Base-by-base conservation (phyloP, 495 filamentous ascomycete genomes). In the Penicillium antarcticum region DNA sequence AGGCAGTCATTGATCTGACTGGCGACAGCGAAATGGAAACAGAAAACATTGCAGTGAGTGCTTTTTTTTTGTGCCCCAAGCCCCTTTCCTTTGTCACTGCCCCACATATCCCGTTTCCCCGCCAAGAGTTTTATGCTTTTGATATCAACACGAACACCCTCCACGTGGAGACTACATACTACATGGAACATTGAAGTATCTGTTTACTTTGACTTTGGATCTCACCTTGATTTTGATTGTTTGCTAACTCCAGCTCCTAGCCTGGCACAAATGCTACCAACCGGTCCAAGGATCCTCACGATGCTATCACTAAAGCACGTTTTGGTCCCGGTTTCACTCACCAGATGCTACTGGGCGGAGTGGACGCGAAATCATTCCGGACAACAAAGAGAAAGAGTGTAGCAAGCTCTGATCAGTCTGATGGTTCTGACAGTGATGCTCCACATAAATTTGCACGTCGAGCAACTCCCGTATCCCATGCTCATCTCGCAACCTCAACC, bases 321-420 rank as follows among this genome's bases (percentile, higher is more conserved):
- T 53, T 51, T n/a, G 46, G 50, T 16, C 21, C 55, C 7, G 37
- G 34, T 4, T 13, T 53, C 1, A 36, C 53, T 0, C 50, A 57
- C 21, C 43, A 43, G 0, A 16, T 39, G 16, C 49, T 44, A 44
- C 38, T 24, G 3, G 21, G 5, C 5, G 21, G 21, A 23, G 21
- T 23, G 21, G 21, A 23, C 21, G 2, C 21, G 21, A n/a, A n/a
- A n/a, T n/a, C n/a, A n/a, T n/a, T n/a, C n/a, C 34, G 37, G 3
- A 19, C 44, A 7, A 12, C 42, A 1, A 50, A 58, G 9, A 38
- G 32, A 26, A 40, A 48, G n/a, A 49, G 47, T 9, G 0, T 42
- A n/a, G 37, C 32, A 29, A 29, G 2, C 16, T 60, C 14, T 9
- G 18, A 24, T 5, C 32, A 14, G 4, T 19, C 51, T 2, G 24